A percentile compares a stretch with the other conserved stretches of the same genome.
These are phyloP conservation scores for Mrakia frigida DNA, from an alignment of 768 basidiomycete species.

Conservation along the genomic window DNA sequence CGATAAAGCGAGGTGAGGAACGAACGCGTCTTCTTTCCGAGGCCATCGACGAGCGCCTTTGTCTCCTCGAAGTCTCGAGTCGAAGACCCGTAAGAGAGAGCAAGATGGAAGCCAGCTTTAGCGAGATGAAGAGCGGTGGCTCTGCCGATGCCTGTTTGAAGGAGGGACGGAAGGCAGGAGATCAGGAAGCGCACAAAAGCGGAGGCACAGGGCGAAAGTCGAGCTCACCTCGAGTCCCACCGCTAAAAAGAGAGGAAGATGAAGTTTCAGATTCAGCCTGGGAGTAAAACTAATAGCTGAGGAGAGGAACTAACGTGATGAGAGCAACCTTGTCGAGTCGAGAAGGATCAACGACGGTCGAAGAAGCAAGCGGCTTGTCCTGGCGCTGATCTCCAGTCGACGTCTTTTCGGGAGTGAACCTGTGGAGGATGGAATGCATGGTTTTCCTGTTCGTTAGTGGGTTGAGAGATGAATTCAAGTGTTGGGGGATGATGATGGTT, in stretches of 20 bases:
- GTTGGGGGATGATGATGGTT: too few species aligned
- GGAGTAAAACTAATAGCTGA: too few species aligned
- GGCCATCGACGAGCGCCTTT: neutral
- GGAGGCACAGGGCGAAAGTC: neutral
- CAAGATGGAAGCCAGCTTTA: neutral
- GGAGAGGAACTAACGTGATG: neutral
- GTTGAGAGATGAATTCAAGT: too few species aligned
- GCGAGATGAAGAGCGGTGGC: neutral
- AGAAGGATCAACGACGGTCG: neutral
- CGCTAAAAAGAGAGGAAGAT: neutral
- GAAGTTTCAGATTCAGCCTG: neutral
- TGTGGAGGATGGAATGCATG: neutral
- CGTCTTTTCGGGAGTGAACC: neutral
- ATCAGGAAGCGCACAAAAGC: neutral
- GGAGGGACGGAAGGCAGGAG: neutral
- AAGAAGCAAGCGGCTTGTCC: neutral
- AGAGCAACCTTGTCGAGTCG: neutral
- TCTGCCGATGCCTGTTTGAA: neutral
- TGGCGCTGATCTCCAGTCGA: neutral
- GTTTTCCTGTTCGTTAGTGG: too few species aligned
- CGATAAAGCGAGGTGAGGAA: neutral
- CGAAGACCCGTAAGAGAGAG: neutral
- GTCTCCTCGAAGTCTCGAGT: conserved; percentile 1
- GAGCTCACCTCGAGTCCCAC: neutral
- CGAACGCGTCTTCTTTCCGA: neutral